Percentiles rank a stretch among this genome's conserved stretches.
These are phyloP conservation scores for Zygotorulaspora mrakii DNA, from an alignment of 1,139 yeast species.

Conservation along the genomic window DNA sequence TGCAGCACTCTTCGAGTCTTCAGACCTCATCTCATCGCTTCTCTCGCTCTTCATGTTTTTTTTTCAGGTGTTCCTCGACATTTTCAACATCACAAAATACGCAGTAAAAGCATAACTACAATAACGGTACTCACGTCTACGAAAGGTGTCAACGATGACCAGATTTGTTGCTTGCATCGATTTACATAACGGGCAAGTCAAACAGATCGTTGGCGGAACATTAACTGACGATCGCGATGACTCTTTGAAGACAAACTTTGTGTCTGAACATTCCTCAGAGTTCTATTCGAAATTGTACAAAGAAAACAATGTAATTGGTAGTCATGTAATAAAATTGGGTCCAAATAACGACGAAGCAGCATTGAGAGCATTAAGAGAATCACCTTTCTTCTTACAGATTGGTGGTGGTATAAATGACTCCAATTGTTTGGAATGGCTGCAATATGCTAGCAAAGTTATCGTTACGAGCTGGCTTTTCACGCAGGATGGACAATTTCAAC, in stretches of 20 bases:
- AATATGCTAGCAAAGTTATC: conserved; percentile 49
- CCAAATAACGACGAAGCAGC: conserved; percentile 83
- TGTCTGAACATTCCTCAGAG: conserved; percentile 69
- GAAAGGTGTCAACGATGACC: conserved; percentile 53
- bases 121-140: neutral
- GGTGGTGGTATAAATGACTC: conserved; percentile 85
- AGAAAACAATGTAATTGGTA: conserved; percentile 56
- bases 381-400: conserved; percentile 75
- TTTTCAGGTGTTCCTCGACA: neutral
- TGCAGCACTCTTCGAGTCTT: neutral
- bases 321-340: conserved; percentile 92
- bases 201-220: conserved; percentile 95
- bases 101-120: too few species aligned
- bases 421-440: conserved; percentile 70
- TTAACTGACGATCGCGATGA: conserved; percentile 52
- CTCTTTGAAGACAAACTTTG: conserved; percentile 61
- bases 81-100: conserved; percentile 3
- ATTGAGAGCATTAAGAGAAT: conserved; percentile 60
- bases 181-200: conserved; percentile 89
- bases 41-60: neutral
- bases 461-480: conserved; percentile 91
- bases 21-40: conserved; percentile 14
- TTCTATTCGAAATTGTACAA: conserved; percentile 74
- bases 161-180: conserved; percentile 92
- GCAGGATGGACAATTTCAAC: conserved; percentile 50